Evolutionary conservation across 2,329 filamentous ascomycete genomes (phyloP), one percentile per base, ranked within the genome.

Genomic region (Alternaria sp.): DNA sequence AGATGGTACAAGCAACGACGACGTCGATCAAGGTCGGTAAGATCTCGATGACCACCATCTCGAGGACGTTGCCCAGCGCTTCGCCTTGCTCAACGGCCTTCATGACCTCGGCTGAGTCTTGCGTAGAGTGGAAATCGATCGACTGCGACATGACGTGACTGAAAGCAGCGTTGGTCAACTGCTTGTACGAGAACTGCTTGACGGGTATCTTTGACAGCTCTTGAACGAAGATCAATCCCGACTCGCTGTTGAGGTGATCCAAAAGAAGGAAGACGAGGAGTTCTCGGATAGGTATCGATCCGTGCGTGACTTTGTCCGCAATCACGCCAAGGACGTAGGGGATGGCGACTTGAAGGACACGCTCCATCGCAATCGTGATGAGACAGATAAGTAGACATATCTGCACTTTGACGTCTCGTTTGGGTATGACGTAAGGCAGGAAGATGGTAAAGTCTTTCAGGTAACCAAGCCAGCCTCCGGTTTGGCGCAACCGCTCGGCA

Each of bases 341-440:
- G 2, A 45, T 45, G 3, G 43, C 19, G 19, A 45, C 43, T 21
- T 45, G 11, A 0, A 45, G 43, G 19, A 45, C 32, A 3, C 43
- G 43, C 43, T 45, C 0, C 19, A 45, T 45, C 13, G 43, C 43
- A 21, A 45, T 23, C 6, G 43, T 45, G 3, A 45, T 0, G 12
- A 45, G 19, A 1, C 19, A 45, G 43, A 45, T 23, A 1, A 45
- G 43, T 5, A 45, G 11, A 45, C 19, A 45, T 9, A 45, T 45
- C 19, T 45, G 43, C 0, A 45, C 43, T 45, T 45, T 51, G 30
- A 83, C 83, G 70, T 90, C 86, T 44, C 88, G 85, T 54, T 87
- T 84, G 1, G 93, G 93, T 88, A 91, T 93, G 25, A 96, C 83
- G 72, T 92, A 91, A 0, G 91, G 92, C 30, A 93, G 83, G 74